Conservation (phyloP, 306 rosid genomes). For the Glycine tomentella region DNA sequence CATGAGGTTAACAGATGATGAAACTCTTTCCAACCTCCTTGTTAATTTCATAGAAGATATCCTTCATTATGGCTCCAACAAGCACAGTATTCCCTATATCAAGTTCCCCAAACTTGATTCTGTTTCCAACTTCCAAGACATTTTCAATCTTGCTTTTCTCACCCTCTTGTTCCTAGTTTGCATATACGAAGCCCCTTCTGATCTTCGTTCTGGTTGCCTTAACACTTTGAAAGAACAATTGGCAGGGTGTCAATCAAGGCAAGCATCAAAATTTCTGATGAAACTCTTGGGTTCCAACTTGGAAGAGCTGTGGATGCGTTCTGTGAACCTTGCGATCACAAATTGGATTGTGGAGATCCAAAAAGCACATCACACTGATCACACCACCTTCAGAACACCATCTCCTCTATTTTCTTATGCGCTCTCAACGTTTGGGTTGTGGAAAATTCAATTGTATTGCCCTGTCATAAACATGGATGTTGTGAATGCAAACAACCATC, state of each 20-base stretch:
- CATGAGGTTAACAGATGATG: slow-evolving; percentile 50
- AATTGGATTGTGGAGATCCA: slow-evolving; percentile 74
- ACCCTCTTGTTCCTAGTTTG: slow-evolving; percentile 76
- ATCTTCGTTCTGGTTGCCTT: slow-evolving; percentile 69
- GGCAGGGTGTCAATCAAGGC: slow-evolving; percentile 54
- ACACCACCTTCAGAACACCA: slow-evolving; percentile 59
- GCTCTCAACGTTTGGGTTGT: slow-evolving; percentile 66
- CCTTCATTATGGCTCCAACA: slow-evolving; percentile 79
- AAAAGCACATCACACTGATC: slow-evolving; percentile 38
- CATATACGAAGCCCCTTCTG: slow-evolving; percentile 80
- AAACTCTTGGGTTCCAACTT: slow-evolving; percentile 78
- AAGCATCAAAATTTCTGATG: slow-evolving; percentile 67
- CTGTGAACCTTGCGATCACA: slow-evolving; percentile 84
- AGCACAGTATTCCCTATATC: slow-evolving; percentile 48
- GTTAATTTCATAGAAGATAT: slow-evolving; percentile 70
- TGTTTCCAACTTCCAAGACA: slow-evolving; percentile 55
- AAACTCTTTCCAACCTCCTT: slow-evolving; percentile 60
- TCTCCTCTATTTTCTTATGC: slow-evolving; percentile 80
- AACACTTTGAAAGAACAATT: slow-evolving; percentile 55
- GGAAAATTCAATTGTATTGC: slow-evolving; percentile 89
- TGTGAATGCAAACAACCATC: slow-evolving; percentile 56
- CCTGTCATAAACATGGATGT: slow-evolving; percentile 81
- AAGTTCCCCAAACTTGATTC: slow-evolving; percentile 60
- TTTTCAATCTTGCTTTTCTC: slow-evolving; percentile 74
- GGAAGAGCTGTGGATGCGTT: slow-evolving; percentile 95